These are phyloP conservation scores for Lachnellula willkommii DNA, from an alignment of 2,329 filamentous ascomycete species.

Conservation along the genomic window DNA sequence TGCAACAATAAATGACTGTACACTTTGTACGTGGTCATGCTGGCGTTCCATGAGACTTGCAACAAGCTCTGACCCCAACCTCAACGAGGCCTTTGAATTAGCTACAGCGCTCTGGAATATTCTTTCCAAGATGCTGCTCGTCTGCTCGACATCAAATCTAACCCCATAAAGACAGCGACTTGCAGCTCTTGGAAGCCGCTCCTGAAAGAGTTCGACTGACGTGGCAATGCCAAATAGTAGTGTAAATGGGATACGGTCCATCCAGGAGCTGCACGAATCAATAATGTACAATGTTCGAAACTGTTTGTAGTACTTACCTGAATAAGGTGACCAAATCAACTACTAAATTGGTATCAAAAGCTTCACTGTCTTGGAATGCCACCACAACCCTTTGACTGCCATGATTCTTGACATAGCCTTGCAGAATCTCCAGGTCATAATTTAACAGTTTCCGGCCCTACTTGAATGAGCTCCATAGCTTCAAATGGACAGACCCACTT, in stretches of 20 bases:
- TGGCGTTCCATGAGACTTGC: conserved; percentile 64
- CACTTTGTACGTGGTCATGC: conserved; percentile 69
- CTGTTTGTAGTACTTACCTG: conserved; percentile 43
- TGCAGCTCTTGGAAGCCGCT: conserved; percentile 63
- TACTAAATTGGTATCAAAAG: conserved; percentile 68
- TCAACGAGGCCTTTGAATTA: conserved; percentile 49
- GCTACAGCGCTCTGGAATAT: conserved; percentile 64
- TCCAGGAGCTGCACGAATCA: conserved; percentile 51
- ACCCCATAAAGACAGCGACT: conserved; percentile 62
- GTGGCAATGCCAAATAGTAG: conserved; percentile 77
- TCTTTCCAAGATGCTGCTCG: conserved; percentile 64
- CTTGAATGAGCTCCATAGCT: not conserved
- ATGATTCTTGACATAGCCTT: conserved; percentile 52
- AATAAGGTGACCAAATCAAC: conserved; percentile 66
- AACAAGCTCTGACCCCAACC: conserved; percentile 60
- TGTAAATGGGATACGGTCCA: conserved; percentile 69
- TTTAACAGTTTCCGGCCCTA: conserved; percentile 64
- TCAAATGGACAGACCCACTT: conserved; percentile 22
- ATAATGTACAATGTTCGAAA: not conserved
- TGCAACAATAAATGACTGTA: conserved; percentile 65
- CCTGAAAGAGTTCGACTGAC: conserved; percentile 73
- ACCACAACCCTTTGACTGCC: conserved; percentile 58
- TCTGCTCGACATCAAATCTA: conserved; percentile 73
- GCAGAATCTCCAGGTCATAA: conserved; percentile 71
- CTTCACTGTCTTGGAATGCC: conserved; percentile 76